These are phyloP conservation scores for Sugiyamaella valdiviana DNA, from an alignment of 805 yeast genomes.

Conservation along the genomic window DNA sequence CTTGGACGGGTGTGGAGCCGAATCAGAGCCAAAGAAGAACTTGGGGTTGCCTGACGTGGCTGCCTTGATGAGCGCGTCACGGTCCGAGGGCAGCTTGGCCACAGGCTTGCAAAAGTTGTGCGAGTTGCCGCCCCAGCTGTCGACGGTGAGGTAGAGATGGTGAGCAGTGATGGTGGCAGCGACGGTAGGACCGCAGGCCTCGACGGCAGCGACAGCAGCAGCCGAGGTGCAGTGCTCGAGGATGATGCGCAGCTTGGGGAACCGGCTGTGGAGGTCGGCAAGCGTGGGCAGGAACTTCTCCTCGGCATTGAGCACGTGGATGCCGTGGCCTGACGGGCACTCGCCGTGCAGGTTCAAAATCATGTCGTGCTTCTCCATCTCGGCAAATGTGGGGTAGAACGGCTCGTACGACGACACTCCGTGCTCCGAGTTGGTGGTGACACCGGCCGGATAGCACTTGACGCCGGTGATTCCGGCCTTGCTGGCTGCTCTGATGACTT, in stretches of 20 bases:
- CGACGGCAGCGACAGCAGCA: slow-evolving; percentile 76
- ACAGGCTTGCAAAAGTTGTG: slow-evolving; percentile 96
- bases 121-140: slow-evolving; percentile 95
- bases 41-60: slow-evolving; percentile 88
- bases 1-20: slow-evolving; percentile 91
- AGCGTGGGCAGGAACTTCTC: slow-evolving; percentile 87
- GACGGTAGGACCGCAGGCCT: slow-evolving; percentile 63
- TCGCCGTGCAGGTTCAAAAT: slow-evolving; percentile 94
- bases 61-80: slow-evolving; percentile 72
- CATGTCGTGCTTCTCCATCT: slow-evolving; percentile 71
- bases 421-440: slow-evolving; percentile 87
- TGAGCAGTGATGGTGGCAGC: slow-evolving; percentile 96
- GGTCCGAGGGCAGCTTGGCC: slow-evolving; percentile 85
- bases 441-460: slow-evolving; percentile 98
- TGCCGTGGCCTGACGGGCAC: slow-evolving; percentile 71
- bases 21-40: slow-evolving; percentile 95
- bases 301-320: slow-evolving; percentile 92
- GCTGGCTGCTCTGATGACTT: slow-evolving; percentile 74
- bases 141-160: slow-evolving; percentile 81
- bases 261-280: slow-evolving; percentile 65
- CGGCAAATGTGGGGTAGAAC: slow-evolving; percentile 85
- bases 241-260: slow-evolving; percentile 80
- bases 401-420: slow-evolving; percentile 89
- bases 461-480: slow-evolving; percentile 69
- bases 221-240: slow-evolving; percentile 93